Conservation (phyloP, 768 basidiomycete genomes). For the Neoboletus brunneissimus region DNA sequence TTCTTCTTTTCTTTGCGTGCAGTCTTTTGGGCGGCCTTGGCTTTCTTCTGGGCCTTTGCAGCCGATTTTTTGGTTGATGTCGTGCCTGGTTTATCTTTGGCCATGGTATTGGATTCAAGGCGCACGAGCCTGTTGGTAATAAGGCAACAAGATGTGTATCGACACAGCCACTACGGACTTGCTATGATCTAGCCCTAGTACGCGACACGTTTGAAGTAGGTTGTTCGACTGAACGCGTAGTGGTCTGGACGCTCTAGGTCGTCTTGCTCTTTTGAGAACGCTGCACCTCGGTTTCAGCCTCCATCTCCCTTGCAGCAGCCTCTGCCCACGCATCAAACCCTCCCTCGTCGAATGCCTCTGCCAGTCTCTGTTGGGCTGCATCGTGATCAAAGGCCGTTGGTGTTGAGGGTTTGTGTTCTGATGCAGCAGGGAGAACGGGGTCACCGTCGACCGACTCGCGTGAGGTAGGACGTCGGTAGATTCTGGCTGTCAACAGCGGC, state of each 20-base stretch:
- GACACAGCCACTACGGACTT: neutral
- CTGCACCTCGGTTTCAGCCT: conserved; percentile 55
- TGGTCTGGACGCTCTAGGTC: neutral
- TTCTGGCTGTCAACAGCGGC: conserved; percentile 49
- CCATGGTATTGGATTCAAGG: conserved; percentile 7
- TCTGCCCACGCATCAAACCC: conserved; percentile 57
- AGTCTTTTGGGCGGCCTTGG: conserved; percentile 62
- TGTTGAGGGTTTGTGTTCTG: neutral
- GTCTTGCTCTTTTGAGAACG: conserved; percentile 27
- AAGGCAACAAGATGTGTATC: neutral
- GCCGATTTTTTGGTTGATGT: conserved; percentile 38
- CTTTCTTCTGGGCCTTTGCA: conserved; percentile 64
- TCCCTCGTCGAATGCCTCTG: conserved; percentile 54
- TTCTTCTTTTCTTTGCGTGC: conserved; percentile 71
- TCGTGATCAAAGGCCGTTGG: conserved; percentile 19
- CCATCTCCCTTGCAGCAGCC: conserved; percentile 52
- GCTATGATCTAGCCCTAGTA: neutral
- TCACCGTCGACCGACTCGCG: conserved; percentile 13
- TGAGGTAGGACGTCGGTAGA: conserved; percentile 44
- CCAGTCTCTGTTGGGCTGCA: conserved; percentile 52
- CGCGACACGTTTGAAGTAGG: no score
- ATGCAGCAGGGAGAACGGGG: neutral
- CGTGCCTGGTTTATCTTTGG: conserved; percentile 15
- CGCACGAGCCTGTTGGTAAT: neutral
- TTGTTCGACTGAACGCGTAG: no score